phyloP scores from a whole-genome alignment of 345 rosid genomes.

The Hibiscus trionum region DNA sequence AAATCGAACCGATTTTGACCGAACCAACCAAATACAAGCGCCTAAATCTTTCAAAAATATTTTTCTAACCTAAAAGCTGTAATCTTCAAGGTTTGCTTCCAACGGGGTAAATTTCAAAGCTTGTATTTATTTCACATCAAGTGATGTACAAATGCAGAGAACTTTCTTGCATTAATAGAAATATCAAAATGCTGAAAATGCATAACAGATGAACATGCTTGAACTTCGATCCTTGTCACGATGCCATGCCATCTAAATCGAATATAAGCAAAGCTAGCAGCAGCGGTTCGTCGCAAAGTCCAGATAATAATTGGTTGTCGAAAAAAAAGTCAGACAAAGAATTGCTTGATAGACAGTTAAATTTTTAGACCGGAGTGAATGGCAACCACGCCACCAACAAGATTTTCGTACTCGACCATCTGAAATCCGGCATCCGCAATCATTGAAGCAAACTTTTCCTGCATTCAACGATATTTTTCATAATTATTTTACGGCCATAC shows the following conservation, averaged over 20 bases:
- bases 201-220: neutral
- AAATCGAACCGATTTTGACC: no score
- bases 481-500: neutral
- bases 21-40: no score
- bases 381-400: slow-evolving; percentile 89
- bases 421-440: slow-evolving; percentile 86
- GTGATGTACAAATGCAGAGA: neutral
- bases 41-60: neutral
- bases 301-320: neutral
- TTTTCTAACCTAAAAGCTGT: neutral
- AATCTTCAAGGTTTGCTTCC: neutral
- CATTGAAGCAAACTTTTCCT: slow-evolving; percentile 86
- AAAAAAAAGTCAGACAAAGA: neutral
- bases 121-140: neutral
- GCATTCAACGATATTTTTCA: slow-evolving; percentile 17
- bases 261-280: neutral
- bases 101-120: neutral
- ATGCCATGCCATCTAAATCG: neutral
- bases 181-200: neutral
- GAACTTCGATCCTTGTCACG: neutral
- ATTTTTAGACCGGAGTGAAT: slow-evolving; percentile 80
- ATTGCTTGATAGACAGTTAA: slow-evolving; percentile 14
- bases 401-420: slow-evolving; percentile 93
- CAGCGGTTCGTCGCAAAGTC: neutral
- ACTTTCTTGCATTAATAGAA: neutral